phyloP scores from a whole-genome alignment of 2,329 filamentous ascomycete genomes.

The Botrytis elliptica region DNA sequence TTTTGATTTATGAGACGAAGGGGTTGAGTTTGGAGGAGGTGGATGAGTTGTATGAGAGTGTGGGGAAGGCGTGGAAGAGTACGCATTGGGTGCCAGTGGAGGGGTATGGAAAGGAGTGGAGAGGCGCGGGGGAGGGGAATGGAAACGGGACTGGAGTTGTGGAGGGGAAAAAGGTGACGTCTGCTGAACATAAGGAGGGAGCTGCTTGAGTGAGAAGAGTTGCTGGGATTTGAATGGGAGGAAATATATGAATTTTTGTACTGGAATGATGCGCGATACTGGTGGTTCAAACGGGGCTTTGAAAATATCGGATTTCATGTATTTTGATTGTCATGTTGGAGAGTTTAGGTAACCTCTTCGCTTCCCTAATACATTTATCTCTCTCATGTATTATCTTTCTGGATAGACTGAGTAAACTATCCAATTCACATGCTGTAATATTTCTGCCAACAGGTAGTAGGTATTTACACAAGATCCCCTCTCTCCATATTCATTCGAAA shows the following conservation, averaged over 20 bases:
- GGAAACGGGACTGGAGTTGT: background rate
- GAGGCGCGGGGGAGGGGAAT: background rate
- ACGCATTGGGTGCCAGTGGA: conserved; percentile 12
- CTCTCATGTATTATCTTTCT: background rate
- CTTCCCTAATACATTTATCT: background rate
- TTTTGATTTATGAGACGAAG: conserved; percentile 66
- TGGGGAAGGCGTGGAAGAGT: conserved; percentile 10
- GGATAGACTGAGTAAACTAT: background rate
- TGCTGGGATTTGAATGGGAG: background rate
- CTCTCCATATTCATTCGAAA: background rate
- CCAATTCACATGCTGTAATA: background rate
- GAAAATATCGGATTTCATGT: background rate
- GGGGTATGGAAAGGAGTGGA: conserved; percentile 2
- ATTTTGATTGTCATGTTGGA: background rate
- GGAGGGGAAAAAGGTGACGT: background rate
- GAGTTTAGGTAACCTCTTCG: background rate
- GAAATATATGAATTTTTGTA: background rate
- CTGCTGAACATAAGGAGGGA: background rate
- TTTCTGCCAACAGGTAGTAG: too few species aligned
- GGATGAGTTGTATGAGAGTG: conserved; percentile 54
- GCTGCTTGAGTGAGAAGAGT: too few species aligned
- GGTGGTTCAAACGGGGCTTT: background rate
- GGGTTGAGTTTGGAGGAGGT: conserved; percentile 70
- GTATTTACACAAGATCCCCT: background rate
- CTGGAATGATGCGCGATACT: too few species aligned